phyloP scores from a whole-genome alignment of 163 green algal species.

The Botryococcus braunii region DNA sequence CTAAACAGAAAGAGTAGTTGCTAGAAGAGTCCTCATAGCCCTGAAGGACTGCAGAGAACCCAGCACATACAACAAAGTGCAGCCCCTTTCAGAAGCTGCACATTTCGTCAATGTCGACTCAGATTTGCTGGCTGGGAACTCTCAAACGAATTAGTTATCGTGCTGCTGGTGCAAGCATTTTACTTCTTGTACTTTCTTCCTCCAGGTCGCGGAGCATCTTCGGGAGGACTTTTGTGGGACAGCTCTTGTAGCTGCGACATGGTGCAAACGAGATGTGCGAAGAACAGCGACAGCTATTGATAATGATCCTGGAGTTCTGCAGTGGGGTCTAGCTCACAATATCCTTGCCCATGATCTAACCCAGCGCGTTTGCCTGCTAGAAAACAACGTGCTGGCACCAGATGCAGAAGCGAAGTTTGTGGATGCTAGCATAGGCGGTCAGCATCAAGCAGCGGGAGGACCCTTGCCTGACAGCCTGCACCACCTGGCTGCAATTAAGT shows the following conservation, averaged over 20 bases:
- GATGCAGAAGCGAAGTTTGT: neutral
- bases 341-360: neutral
- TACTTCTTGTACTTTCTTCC: neutral
- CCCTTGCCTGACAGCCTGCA: too few species aligned
- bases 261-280: constrained; percentile 22
- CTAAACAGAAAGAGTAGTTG: neutral
- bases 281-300: constrained; percentile 19
- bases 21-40: too few species aligned
- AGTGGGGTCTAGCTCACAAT: constrained; percentile 18
- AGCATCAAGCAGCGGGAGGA: too few species aligned
- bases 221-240: constrained; percentile 48
- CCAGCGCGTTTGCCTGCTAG: constrained; percentile 15
- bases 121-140: neutral
- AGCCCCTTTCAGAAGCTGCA: too few species aligned
- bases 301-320: constrained; percentile 8
- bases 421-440: too few species aligned
- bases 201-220: constrained; percentile 26
- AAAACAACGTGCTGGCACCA: constrained; percentile 10
- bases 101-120: neutral
- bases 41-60: too few species aligned
- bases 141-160: neutral
- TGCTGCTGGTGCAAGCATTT: neutral
- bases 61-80: too few species aligned
- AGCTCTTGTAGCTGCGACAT: constrained; percentile 29
- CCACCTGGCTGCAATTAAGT: too few species aligned